Evolutionary conservation across 2,329 filamentous ascomycete genomes (phyloP), one percentile per base, ranked within the genome.

Genomic region (Metarhizium robertsii): DNA sequence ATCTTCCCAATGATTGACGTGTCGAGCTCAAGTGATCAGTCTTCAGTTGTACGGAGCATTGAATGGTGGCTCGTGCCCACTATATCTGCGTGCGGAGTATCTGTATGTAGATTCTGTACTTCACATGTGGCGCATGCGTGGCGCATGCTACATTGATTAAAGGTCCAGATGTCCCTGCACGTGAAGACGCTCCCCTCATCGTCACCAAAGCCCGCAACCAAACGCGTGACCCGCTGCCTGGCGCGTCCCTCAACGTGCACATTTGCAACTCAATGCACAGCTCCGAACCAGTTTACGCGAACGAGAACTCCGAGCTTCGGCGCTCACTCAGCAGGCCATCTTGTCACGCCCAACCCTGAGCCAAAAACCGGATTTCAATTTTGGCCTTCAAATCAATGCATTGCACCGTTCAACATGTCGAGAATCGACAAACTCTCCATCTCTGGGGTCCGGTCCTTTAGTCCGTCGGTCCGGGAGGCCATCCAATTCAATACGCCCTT

Each of bases 371-470:
- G 5, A n/a, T 40, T 16, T 40, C 38, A 5, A 40, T 5, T 40
- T 7, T 40, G 38, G 38, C 38, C 38, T 16, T 40, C 7, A 5
- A 14, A 16, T 40, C 30, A n/a, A 61, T 61, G 61, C 45, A 53
- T 46, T 55, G 56, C 36, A 42, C 30, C 56, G 49, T 50, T 53
- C 64, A 68, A 50, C 64, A 80, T 80, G 89, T 89, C 92, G 61
- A 87, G 84, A 69, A 92, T 97, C 64, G 90, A 96, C 67, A 95
- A 92, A 68, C 82, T 96, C 63, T 88, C 87, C 61, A 94, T 97
- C 60, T 75, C 85, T 67, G 92, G 91, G 61, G 72, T 83, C 62
- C 90, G 92, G 63, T 96, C 92, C 56, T 97, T 97, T 69, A 88
- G 87, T 70, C 87, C 88, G 61, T 78, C 79, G 47, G 77, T 80